A percentile compares a stretch with the other conserved stretches of the same genome.
phyloP scores from a whole-genome alignment of 1,284 basidiomycete species.

The Testicularia cyperi region DNA sequence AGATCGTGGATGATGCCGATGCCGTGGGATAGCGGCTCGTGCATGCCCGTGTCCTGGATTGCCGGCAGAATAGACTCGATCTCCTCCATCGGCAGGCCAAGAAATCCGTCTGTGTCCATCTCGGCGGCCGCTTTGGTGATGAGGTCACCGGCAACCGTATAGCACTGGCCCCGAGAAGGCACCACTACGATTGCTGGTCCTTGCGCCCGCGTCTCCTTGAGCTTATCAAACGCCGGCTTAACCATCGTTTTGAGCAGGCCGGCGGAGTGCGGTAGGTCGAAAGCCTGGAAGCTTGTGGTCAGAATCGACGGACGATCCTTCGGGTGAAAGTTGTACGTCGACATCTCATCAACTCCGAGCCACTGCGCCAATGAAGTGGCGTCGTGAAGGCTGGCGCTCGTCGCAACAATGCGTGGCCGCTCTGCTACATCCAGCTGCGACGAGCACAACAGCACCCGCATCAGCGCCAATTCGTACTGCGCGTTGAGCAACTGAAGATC shows the following conservation, averaged over 20 bases:
- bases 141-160: slow-evolving; percentile 76
- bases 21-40: slow-evolving; percentile 80
- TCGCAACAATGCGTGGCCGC: slow-evolving; percentile 70
- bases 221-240: slow-evolving; percentile 74
- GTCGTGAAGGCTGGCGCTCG: slow-evolving; percentile 78
- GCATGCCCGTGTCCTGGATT: slow-evolving; percentile 70
- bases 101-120: slow-evolving; percentile 71
- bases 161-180: slow-evolving; percentile 79
- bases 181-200: slow-evolving; percentile 78
- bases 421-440: background rate
- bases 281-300: slow-evolving; percentile 71
- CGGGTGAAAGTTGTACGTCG: slow-evolving; percentile 77
- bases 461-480: slow-evolving; percentile 78
- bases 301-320: slow-evolving; percentile 81
- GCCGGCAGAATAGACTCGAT: slow-evolving; percentile 69
- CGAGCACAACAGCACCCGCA: slow-evolving; percentile 60
- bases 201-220: slow-evolving; percentile 64
- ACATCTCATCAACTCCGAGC: slow-evolving; percentile 72
- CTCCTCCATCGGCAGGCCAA: slow-evolving; percentile 65
- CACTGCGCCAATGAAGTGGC: slow-evolving; percentile 77
- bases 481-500: slow-evolving; percentile 82
- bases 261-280: slow-evolving; percentile 82
- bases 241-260: slow-evolving; percentile 88
- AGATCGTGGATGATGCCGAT: slow-evolving; percentile 84
- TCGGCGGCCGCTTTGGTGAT: slow-evolving; percentile 83